Conservation (phyloP, 1,284 basidiomycete genomes). For the Cystobasidium sp. region DNA sequence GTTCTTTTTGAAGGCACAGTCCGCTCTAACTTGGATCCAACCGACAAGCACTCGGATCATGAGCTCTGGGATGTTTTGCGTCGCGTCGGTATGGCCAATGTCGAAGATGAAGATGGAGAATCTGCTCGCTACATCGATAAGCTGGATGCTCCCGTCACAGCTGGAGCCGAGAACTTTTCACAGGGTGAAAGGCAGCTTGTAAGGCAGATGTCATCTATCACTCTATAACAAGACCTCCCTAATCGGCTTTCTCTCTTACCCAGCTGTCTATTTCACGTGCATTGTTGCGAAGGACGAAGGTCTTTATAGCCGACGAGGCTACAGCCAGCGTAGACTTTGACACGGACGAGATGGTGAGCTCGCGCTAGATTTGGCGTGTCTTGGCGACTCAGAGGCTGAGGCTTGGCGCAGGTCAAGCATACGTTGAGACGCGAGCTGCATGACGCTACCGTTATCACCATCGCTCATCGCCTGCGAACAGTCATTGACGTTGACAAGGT, state of each 20-base stretch:
- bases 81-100: slow-evolving; percentile 45
- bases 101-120: neutral
- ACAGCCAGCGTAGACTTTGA: slow-evolving; percentile 63
- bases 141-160: slow-evolving; percentile 46
- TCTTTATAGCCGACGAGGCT: slow-evolving; percentile 69
- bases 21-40: slow-evolving; percentile 58
- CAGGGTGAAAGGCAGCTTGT: slow-evolving; percentile 43
- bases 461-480: slow-evolving; percentile 81
- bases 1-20: slow-evolving; percentile 50
- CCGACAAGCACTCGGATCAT: slow-evolving; percentile 39
- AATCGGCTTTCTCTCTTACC: neutral
- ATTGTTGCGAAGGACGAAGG: slow-evolving; percentile 28
- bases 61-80: slow-evolving; percentile 37
- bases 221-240: neutral
- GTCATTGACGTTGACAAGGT: slow-evolving; percentile 83
- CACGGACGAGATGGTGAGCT: slow-evolving; percentile 52
- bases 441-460: slow-evolving; percentile 62
- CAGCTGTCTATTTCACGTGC: slow-evolving; percentile 41
- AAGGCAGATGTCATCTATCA: neutral
- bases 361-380: no score
- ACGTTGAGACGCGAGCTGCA: slow-evolving; percentile 58
- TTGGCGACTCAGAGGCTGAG: slow-evolving; percentile 48
- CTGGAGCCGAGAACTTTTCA: slow-evolving; percentile 42
- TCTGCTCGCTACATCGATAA: slow-evolving; percentile 28
- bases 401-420: slow-evolving; percentile 58